These are phyloP conservation scores for Globisporangium lucens DNA, from an alignment of 352 stramenopile genomes.

Conservation along the genomic window DNA sequence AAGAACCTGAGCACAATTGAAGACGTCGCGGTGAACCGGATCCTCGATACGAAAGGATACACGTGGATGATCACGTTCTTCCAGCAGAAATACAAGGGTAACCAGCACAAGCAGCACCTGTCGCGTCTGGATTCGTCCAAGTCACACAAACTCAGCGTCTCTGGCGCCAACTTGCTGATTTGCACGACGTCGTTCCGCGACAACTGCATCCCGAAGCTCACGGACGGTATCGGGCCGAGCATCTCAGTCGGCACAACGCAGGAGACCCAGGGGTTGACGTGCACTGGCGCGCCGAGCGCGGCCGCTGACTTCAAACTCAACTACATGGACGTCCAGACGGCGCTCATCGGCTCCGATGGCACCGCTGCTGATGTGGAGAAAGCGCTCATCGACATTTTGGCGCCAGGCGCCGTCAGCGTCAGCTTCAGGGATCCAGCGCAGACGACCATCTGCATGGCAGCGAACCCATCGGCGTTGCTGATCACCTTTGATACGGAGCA, in stretches of 20 bases:
- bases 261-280: conserved; percentile 65
- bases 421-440: conserved; percentile 37
- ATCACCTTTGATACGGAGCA: conserved; percentile 53
- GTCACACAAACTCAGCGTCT: conserved; percentile 56
- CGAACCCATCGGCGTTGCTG: conserved; percentile 30
- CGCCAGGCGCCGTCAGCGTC: conserved; percentile 57
- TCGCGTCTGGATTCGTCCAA: conserved; percentile 39
- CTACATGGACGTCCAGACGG: conserved; percentile 54
- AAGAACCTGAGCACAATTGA: conserved; percentile 57
- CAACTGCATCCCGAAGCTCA: conserved; percentile 38
- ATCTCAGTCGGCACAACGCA: conserved; percentile 34
- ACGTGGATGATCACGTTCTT: conserved; percentile 78
- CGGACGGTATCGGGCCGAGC: conserved; percentile 44
- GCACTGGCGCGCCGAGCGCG: conserved; percentile 24
- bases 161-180: conserved; percentile 46
- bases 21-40: conserved; percentile 42
- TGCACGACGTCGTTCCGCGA: conserved; percentile 43
- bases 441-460: conserved; percentile 41
- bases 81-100: conserved; percentile 44
- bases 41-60: conserved; percentile 65
- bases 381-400: conserved; percentile 53
- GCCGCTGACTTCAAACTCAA: conserved; percentile 55
- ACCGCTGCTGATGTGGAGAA: conserved; percentile 33
- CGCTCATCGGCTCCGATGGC: conserved; percentile 35
- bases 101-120: conserved; percentile 51